Evolutionary conservation across 805 yeast species (phyloP), one percentile per base, ranked within the genome.

Genomic region (Maudiozyma barnettii): DNA sequence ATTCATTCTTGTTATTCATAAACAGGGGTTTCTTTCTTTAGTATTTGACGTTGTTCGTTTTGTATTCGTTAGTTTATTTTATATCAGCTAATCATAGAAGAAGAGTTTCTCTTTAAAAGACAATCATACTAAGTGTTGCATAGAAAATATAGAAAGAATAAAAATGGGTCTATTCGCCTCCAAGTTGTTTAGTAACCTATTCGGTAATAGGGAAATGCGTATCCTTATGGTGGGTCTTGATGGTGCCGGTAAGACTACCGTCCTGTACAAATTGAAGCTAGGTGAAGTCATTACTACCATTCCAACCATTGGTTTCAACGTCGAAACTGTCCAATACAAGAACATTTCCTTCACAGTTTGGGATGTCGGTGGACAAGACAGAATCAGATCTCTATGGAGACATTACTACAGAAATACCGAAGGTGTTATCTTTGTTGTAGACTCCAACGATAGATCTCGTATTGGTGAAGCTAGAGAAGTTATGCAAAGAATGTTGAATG

Each of bases 301-400:
- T 65, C 97, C 96, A 72, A 89, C 96, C 59, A 89, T 89, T 71
- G 96, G 97, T 65, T 89, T 89, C 82, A 89, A 89, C 70, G 97
- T 89, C 60, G 97, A 89, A 75, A 89, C 96, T 52, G 96, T 89
- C 63, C 96, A 89, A 76, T 88, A 89, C 78, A 89, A 89, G 77
- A 89, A 89, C 82, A 88, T 89, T 70, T 84, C 95, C 43, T 89
- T 89, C 75, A 88, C 96, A 51, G 96, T 89, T 57, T 89, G 97
- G 98, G 98, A 91, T 80, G 96, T 91, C 61, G 98, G 98, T 85
- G 98, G 98, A 80, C 98, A 91, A 77, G 96, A 89, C 73, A 90
- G 90, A 76, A 91, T 91, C 65, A 86, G 98, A 76, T 96, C 98
- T 53, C 77, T 91, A 71, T 91, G 98, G 98, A 85, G 97, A 81